Conservation (phyloP, 495 filamentous ascomycete species). For the Aspergillus nidulans region DNA sequence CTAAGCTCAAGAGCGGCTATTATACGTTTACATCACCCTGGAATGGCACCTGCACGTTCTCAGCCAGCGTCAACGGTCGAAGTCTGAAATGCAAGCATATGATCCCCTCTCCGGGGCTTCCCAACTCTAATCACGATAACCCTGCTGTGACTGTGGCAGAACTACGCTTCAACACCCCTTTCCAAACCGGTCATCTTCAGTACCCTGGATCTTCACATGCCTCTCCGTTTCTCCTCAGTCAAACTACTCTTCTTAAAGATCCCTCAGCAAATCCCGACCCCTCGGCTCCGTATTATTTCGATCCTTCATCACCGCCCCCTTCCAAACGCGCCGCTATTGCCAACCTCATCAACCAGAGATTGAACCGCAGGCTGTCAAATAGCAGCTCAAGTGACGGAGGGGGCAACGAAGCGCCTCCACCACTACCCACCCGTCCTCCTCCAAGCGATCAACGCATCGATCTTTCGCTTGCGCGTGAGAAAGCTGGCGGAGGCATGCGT, state of each 20-base stretch:
- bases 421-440: slow-evolving; percentile 11
- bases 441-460: slow-evolving; percentile 51
- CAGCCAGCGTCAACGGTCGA: slow-evolving; percentile 66
- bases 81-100: slow-evolving; percentile 75
- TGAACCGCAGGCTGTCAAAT: slow-evolving; percentile 18
- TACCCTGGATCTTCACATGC: slow-evolving; percentile 22
- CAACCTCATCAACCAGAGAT: slow-evolving; percentile 30
- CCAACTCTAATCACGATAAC: slow-evolving; percentile 13
- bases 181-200: slow-evolving; percentile 37
- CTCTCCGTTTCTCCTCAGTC: slow-evolving; percentile 26
- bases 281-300: slow-evolving; percentile 7
- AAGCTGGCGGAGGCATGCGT: slow-evolving; percentile 72
- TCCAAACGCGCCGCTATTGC: slow-evolving; percentile 32
- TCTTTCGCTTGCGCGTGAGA: slow-evolving; percentile 69
- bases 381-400: slow-evolving; percentile 29
- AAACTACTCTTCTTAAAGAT: slow-evolving; percentile 18
- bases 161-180: slow-evolving; percentile 81
- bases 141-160: slow-evolving; percentile 67
- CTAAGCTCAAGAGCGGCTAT: slow-evolving; percentile 44
- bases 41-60: slow-evolving; percentile 80
- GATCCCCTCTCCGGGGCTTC: slow-evolving; percentile 32
- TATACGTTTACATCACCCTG: slow-evolving; percentile 75
- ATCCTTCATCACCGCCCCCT: slow-evolving; percentile 8
- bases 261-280: slow-evolving; percentile 1
- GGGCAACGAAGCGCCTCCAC: slow-evolving; percentile 2